These are phyloP conservation scores for Dactylorhiza incarnata DNA, from an alignment of 106 monocot species.

Conservation along the genomic window DNA sequence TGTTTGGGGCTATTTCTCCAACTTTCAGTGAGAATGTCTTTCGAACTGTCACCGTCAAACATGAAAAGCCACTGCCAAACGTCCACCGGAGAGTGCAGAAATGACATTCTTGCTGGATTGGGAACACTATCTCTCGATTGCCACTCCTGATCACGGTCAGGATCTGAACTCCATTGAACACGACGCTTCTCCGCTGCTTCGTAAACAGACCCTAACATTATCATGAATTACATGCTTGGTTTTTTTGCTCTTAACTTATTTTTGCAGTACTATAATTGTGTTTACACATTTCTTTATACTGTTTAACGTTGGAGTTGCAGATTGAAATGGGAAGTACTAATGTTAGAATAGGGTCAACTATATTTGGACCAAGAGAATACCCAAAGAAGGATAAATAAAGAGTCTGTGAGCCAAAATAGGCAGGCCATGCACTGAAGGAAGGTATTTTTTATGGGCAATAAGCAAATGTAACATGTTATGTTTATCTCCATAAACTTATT, in stretches of 20 bases:
- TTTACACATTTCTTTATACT: too few relatives aligned
- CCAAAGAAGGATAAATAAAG: slow-evolving; percentile 22
- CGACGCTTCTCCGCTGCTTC: too few relatives aligned
- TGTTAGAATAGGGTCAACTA: slow-evolving; percentile 37
- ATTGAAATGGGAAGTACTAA: slow-evolving; percentile 43
- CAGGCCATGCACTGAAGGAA: background rate
- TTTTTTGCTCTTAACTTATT: too few relatives aligned
- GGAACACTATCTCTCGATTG: too few relatives aligned
- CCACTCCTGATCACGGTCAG: too few relatives aligned
- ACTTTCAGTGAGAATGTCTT: background rate
- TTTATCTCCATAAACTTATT: background rate
- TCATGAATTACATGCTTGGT: too few relatives aligned
- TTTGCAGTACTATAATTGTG: too few relatives aligned
- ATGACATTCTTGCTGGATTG: too few relatives aligned
- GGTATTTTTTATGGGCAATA: slow-evolving; percentile 1
- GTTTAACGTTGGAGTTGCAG: slow-evolving; percentile 9
- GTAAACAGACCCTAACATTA: too few relatives aligned
- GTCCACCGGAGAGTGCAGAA: too few relatives aligned
- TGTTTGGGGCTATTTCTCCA: background rate
- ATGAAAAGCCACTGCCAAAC: too few relatives aligned
- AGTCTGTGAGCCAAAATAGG: background rate
- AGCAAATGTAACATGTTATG: background rate
- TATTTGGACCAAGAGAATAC: slow-evolving; percentile 40
- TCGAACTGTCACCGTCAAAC: background rate
- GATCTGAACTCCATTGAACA: too few relatives aligned